Percentiles rank a stretch among this genome's conserved stretches.
Evolutionary conservation across 225 moss, liverwort and hornwort species (phyloP).

Genomic region (Thuidium tamariscinum): DNA sequence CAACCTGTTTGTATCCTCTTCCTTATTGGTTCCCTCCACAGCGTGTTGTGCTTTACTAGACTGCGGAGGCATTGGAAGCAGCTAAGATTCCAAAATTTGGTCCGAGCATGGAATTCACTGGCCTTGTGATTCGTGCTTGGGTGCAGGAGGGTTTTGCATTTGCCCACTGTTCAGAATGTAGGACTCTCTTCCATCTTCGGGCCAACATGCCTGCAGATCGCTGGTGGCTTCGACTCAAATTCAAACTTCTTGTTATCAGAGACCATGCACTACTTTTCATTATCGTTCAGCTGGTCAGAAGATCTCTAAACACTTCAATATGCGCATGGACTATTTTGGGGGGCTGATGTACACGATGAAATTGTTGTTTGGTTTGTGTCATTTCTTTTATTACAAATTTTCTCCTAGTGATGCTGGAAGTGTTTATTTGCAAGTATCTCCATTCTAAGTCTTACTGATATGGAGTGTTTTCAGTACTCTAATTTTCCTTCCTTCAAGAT

Average conservation of each 20-base stretch:
- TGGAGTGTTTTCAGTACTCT: background rate
- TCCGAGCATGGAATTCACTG: background rate
- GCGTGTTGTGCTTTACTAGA: background rate
- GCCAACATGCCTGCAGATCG: constrained; percentile 74
- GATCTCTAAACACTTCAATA: background rate
- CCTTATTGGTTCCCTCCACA: background rate
- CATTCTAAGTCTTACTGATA: background rate
- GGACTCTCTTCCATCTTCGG: constrained; percentile 65
- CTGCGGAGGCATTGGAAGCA: background rate
- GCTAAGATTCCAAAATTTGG: background rate
- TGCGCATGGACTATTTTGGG: background rate
- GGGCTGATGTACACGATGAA: background rate
- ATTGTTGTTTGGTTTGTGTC: background rate
- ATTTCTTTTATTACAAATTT: background rate
- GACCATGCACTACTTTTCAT: constrained; percentile 74
- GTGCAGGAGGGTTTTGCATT: constrained; percentile 90
- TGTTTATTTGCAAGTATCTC: background rate
- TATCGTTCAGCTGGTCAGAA: constrained; percentile 69
- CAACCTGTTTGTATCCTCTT: background rate
- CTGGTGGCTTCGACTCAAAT: constrained; percentile 83
- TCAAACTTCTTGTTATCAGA: constrained; percentile 68
- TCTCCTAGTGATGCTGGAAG: background rate
- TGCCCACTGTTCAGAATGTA: constrained; percentile 93
- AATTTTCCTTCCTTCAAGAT: background rate
- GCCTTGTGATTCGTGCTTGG: background rate